Evolutionary conservation across 1,284 basidiomycete species (phyloP), one percentile per base, ranked within the genome.

Genomic region (Tilletia walkeri): DNA sequence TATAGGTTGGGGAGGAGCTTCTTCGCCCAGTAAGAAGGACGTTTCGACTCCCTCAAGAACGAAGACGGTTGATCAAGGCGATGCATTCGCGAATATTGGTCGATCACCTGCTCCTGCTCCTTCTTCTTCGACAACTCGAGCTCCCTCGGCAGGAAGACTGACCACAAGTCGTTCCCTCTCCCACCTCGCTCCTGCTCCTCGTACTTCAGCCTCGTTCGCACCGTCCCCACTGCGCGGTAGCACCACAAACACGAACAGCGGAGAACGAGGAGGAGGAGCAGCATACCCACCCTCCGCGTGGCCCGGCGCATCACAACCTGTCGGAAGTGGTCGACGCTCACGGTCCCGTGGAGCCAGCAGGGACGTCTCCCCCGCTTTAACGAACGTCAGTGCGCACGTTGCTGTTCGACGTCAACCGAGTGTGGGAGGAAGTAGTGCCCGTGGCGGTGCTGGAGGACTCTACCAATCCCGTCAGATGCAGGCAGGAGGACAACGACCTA

Each of bases 141-240:
- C 59, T 18, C n/a, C 59, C 59, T 63, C 59, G 9, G 56, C 34
- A 34, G 30, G 56, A 36, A 34, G 36, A 20, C 59, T 63, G 16
- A 63, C 59, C 38, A 38, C 59, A 14, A 63, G 59, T 39, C 59
- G 59, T 16, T 63, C 59, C 2, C 59, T 63, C 59, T 63, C 59
- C 39, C 59, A 63, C n/a, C 59, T 63, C 59, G 59, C 50, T 7
- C 50, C 50, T 6, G 50, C 12, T 24, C 59, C 16, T 3, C 36
- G 59, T 5, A 63, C 30, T 4, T 24, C 36, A 39, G 34, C 59
- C 39, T 34, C 59, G 14, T 63, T 14, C 36, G 50, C 50, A 53
- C 50, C 50, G 7, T 53, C 50, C 6, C 50, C 50, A 10, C 50
- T 53, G 1, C 50, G 50, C 41, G 41, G 41, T 14, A 45, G 41